Conservation (phyloP, 106 monocot species). For the Apostasia ramifera region DNA sequence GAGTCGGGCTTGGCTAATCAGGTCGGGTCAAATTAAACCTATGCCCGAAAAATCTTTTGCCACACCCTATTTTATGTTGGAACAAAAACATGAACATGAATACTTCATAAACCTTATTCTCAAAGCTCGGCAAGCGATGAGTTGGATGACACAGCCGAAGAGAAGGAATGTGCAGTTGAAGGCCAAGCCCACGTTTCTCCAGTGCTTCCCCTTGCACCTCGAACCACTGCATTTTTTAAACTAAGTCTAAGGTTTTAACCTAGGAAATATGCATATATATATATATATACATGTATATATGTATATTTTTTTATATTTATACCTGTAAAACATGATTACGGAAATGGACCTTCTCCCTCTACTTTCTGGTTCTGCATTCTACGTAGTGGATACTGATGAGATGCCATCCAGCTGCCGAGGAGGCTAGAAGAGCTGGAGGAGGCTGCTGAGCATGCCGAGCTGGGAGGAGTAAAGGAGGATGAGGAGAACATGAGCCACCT, state of each 20-base stretch:
- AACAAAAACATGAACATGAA: too few species aligned
- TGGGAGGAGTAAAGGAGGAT: conserved; percentile 93
- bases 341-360: conserved; percentile 79
- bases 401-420: conserved; percentile 95
- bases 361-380: conserved; percentile 76
- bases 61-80: too few species aligned
- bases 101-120: too few species aligned
- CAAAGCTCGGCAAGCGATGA: conserved; percentile 27
- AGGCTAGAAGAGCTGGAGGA: conserved; percentile 83
- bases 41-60: too few species aligned
- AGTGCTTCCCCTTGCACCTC: conserved; percentile 52
- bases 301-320: background rate
- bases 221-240: conserved; percentile 36
- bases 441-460: conserved; percentile 79
- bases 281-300: background rate
- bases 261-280: background rate
- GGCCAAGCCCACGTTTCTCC: conserved; percentile 41
- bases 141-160: conserved; percentile 62
- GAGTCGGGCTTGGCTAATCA: too few species aligned
- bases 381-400: conserved; percentile 95
- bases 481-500: conserved; percentile 81
- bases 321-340: conserved; percentile 92
- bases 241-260: background rate
- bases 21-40: too few species aligned
- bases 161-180: conserved; percentile 69